Evolutionary conservation across 176 grass and related monocot genomes (phyloP), one percentile per base, ranked within the genome.

Genomic region (Triticum timopheevii): DNA sequence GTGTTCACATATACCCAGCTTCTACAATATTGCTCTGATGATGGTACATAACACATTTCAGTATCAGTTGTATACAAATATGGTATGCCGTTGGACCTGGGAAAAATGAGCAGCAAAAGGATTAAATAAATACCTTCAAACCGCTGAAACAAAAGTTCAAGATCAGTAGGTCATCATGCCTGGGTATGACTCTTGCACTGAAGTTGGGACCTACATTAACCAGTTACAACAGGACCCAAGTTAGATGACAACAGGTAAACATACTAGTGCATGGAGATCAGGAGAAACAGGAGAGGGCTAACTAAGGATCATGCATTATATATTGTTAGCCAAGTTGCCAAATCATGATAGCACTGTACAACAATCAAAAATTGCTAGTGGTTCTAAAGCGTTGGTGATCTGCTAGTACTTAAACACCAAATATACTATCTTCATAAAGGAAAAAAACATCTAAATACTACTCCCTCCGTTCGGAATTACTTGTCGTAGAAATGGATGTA

Each of bases 51-150:
- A 42, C 36, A 16, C 10, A 9, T 16, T 63, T 39, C 2, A 4
- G 8, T 65, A 7, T 30, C 8, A 30, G 36, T 80, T 81, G 62
- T 28, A 78, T 8, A 1, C 4, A 22, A 36, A 69, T 39, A 4
- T 22, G 68, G 10, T 10, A 2, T 27, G 25, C 40, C 50, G 0
- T 20, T 5, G 4, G 62, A 61, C 13, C 34, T 23, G 23, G 10
- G 23, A 13, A 11, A 63, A 79, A 13, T 4, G 69, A 2, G 1
- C 11, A 27, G 34, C 22, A 28, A 83, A 77, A 65, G 66, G 7
- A 27, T 50, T 8, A 47, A 42, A 54, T 56, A 47, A 20, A 62
- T 86, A 90, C 88, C 88, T 77, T 82, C 38, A 70, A 19, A 31
- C 33, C 49, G 61, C 28, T 4, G 27, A 47, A 74, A 83, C 73